Conservation (phyloP, 345 rosid genomes). For the Erodium maritimum region DNA sequence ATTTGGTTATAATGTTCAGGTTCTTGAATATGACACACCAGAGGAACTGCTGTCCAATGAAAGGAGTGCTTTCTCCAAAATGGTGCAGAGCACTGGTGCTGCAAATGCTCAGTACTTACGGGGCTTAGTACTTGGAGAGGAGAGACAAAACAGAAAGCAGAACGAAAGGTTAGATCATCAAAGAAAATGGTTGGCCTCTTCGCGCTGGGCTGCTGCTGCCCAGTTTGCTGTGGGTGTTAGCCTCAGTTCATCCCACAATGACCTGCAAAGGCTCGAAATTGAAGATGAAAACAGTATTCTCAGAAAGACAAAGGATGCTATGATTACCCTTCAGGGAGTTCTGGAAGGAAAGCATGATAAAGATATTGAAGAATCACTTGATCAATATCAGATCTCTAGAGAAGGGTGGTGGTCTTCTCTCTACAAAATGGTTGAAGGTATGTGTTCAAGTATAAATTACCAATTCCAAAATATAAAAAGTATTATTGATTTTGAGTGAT, state of each 20-base stretch:
- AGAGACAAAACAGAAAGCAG: slow-evolving; percentile 31
- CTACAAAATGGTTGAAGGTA: slow-evolving; percentile 85
- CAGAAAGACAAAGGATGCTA: slow-evolving; percentile 69
- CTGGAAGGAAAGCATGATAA: slow-evolving; percentile 71
- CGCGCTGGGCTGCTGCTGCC: slow-evolving; percentile 82
- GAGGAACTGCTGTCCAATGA: slow-evolving; percentile 61
- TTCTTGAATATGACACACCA: slow-evolving; percentile 71
- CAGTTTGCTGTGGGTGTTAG: slow-evolving; percentile 59
- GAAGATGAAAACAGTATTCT: slow-evolving; percentile 48
- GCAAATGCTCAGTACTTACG: slow-evolving; percentile 93
- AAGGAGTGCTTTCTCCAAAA: slow-evolving; percentile 77
- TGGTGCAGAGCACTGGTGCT: slow-evolving; percentile 94
- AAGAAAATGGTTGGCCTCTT: slow-evolving; percentile 59
- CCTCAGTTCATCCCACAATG: slow-evolving; percentile 60
- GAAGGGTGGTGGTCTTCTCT: slow-evolving; percentile 92
- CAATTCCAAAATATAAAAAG: not conserved
- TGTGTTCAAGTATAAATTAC: too few relatives aligned
- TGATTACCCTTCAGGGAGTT: slow-evolving; percentile 54
- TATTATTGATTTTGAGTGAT: not conserved
- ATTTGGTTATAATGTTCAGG: slow-evolving; percentile 29
- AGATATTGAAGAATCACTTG: slow-evolving; percentile 42
- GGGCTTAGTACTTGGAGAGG: slow-evolving; percentile 47
- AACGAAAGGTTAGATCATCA: slow-evolving; percentile 47
- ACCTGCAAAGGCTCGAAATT: slow-evolving; percentile 43
- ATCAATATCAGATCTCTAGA: slow-evolving; percentile 35